Percentiles rank a stretch among this genome's conserved stretches.
phyloP scores from a whole-genome alignment of 2,329 filamentous ascomycete species.

The Cercospora berteroae region DNA sequence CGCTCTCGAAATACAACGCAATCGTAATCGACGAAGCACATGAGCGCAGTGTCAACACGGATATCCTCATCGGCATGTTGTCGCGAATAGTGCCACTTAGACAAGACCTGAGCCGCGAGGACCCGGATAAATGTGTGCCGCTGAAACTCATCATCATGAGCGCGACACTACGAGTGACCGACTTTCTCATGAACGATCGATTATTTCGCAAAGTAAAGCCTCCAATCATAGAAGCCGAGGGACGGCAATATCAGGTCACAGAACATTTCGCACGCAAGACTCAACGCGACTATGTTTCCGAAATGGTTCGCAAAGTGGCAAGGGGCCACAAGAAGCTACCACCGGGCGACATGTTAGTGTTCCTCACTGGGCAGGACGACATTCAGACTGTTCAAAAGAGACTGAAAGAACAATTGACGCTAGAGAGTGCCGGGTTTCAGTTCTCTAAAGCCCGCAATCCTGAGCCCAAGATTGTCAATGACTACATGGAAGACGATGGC shows the following conservation, averaged over 20 bases:
- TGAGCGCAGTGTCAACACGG: slow-evolving; percentile 94
- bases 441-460: slow-evolving; percentile 9
- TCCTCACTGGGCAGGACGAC: slow-evolving; percentile 90
- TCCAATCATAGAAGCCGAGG: slow-evolving; percentile 84
- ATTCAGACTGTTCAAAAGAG: slow-evolving; percentile 80
- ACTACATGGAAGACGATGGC: slow-evolving; percentile 34
- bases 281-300: slow-evolving; percentile 82
- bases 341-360: slow-evolving; percentile 86
- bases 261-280: slow-evolving; percentile 84
- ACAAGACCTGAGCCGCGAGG: slow-evolving; percentile 69
- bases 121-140: slow-evolving; percentile 65
- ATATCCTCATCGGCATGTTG: slow-evolving; percentile 96
- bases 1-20: slow-evolving; percentile 83
- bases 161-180: slow-evolving; percentile 84
- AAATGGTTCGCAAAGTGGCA: slow-evolving; percentile 82
- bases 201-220: slow-evolving; percentile 68
- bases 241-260: slow-evolving; percentile 86
- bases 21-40: slow-evolving; percentile 97
- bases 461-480: slow-evolving; percentile 27
- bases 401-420: slow-evolving; percentile 66
- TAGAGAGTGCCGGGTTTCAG: slow-evolving; percentile 42
- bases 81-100: slow-evolving; percentile 87
- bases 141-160: slow-evolving; percentile 98
- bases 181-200: slow-evolving; percentile 79
- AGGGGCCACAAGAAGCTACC: slow-evolving; percentile 87